Evolutionary conservation across 225 moss, liverwort and hornwort species (phyloP), one percentile per base, ranked within the genome.

Genomic region (Bryum argenteum): DNA sequence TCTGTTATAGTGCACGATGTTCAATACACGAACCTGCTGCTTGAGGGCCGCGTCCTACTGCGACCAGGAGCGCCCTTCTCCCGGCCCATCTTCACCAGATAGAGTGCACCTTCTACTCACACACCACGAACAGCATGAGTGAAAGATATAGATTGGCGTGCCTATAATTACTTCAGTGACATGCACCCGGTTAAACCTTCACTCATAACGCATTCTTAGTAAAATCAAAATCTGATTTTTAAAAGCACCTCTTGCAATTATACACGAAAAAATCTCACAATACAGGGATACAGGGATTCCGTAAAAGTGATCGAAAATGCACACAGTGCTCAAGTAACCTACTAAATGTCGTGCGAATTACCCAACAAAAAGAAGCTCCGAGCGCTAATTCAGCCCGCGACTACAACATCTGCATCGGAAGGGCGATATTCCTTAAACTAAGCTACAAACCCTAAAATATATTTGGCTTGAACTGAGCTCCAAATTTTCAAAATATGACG

Each of bases 21-120:
- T 24, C 37, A 40, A 71, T 53, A 53, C 48, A 53, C 96, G 55
- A 24, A 93, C 96, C 97, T 94, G 87, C 97, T 94, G 73, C 91
- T 94, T 44, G 97, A 92, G 58, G 97, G 90, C 61, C 94, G 85
- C 63, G 82, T 69, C 79, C 85, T 92, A 71, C 70, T 85, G 77
- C 91, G 97, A 54, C 84, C 71, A 48, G 84, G 19, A 71, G 84
- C 94, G 48, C 94, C 69, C 85, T 80, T 98, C 47, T 75, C 91
- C 50, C 88, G 81, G 67, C 92, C 94, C 97, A 94, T 98, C 66
- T 78, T 65, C 69, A 69, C 79, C 63, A 74, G 77, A 69, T 77
- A 66, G 70, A 43, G 66, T 78, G 73, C 73, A 72, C 69, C 52
- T 52, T 62, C 66, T 70, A 56, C 19, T 41, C 67, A 78, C 14